phyloP scores from a whole-genome alignment of 495 filamentous ascomycete species.

The Immersiella caudata region DNA sequence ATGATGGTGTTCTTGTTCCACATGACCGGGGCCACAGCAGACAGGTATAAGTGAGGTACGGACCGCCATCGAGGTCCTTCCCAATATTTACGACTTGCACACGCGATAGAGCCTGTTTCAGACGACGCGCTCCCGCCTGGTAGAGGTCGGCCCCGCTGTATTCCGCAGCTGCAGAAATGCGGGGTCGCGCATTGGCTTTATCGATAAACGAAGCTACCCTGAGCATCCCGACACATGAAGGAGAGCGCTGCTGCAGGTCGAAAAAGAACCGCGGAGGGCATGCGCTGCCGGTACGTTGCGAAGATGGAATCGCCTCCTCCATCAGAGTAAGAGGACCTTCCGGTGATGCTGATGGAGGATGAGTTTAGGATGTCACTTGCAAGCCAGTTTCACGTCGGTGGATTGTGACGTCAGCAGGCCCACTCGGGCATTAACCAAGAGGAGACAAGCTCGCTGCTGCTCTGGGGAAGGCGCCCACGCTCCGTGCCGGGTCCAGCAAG shows the following conservation, averaged over 20 bases:
- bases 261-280: neutral
- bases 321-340: neutral
- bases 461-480: neutral
- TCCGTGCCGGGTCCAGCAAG: neutral
- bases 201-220: conserved; percentile 20
- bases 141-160: neutral
- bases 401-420: conserved; percentile 4
- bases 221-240: neutral
- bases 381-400: neutral
- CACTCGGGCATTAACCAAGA: neutral
- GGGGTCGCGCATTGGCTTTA: conserved; percentile 23
- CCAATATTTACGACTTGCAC: conserved; percentile 2
- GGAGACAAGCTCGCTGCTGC: neutral
- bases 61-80: neutral
- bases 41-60: neutral
- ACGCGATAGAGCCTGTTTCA: neutral
- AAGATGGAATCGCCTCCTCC: neutral
- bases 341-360: neutral
- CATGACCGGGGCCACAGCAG: neutral
- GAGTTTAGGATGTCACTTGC: neutral
- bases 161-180: conserved; percentile 21
- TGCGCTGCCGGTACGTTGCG: neutral
- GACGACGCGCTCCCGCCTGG: neutral
- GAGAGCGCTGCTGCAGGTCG: neutral
- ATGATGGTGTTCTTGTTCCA: conserved; percentile 10